These are phyloP conservation scores for Solanum paucissectum DNA, from an alignment of 257 asterid genomes.

Conservation along the genomic window DNA sequence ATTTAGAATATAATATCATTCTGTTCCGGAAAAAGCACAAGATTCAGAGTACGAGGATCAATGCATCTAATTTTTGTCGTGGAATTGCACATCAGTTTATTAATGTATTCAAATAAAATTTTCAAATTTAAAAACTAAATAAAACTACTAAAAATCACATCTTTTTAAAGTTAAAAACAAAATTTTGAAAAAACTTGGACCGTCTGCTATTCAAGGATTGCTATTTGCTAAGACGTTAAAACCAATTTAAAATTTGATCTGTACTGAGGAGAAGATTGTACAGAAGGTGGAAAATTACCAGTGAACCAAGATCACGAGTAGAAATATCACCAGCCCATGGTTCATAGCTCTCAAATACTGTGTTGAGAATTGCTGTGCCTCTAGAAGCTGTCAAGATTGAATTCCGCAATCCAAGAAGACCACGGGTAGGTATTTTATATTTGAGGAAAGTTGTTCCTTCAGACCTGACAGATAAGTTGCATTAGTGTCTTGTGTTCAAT, in stretches of 20 bases:
- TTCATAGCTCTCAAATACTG: conserved; percentile 83
- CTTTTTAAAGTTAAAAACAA: neutral
- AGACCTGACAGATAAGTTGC: conserved; percentile 29
- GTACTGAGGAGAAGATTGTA: neutral
- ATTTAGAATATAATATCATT: neutral
- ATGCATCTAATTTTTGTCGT: neutral
- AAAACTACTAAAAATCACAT: neutral
- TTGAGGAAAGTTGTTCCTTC: conserved; percentile 74
- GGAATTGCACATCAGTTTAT: neutral
- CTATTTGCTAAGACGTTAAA: neutral
- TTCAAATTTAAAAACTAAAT: neutral
- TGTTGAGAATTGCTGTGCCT: conserved; percentile 91
- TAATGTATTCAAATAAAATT: neutral
- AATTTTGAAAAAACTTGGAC: neutral
- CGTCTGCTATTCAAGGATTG: neutral
- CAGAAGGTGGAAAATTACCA: conserved; percentile 36
- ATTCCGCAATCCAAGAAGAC: conserved; percentile 88
- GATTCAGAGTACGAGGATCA: neutral
- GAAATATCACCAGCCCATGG: conserved; percentile 94
- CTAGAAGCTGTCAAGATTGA: conserved; percentile 87
- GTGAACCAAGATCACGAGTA: conserved; percentile 92
- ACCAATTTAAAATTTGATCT: neutral
- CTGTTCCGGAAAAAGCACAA: neutral
- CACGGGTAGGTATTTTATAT: conserved; percentile 90
- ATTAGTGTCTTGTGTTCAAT: conserved; percentile 5